Base-by-base conservation (phyloP, 2,329 filamentous ascomycete species). In the Chaetomium sp. region DNA sequence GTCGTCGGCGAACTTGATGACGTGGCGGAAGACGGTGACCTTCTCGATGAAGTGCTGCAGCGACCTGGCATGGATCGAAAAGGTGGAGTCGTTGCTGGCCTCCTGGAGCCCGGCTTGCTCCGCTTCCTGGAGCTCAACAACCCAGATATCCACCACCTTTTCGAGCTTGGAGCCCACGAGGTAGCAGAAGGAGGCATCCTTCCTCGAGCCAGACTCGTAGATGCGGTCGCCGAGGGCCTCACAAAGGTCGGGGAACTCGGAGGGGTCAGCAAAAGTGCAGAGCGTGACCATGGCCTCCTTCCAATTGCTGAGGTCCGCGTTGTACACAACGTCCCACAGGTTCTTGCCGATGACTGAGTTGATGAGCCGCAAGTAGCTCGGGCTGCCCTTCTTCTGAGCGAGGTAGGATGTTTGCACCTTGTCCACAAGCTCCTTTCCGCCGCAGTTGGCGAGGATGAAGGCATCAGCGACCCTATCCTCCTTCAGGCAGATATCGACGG, bases 31-130 rank as follows among this genome's bases (percentile, higher is more conserved):
- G 61, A 99, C 87, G 0, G 93, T 96, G 55, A 99, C 95, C 82
- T 99, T 99, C 80, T 99, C 95, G 68, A 99, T 96, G 74, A 99
- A 94, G 70, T 91, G 89, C 77, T 98, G 95, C 51, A 99, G 81
- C 55, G 90, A 90, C 67, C 88, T 88, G 62, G 94, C 93, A 73
- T 98, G 95, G 57, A 98, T 88, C 0, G 94, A 96, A 79, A 97
- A 99, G 64, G 87, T 90, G 25, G 91, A 94, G 72, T 93, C 91
- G 38, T 86, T 86, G 27, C 83, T 83, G 23, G 85, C 82, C 68
- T 89, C 85, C 71, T 92, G 84, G 67, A 96, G 81, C 13, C 87
- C 88, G 53, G 87, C 87, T 72, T 90, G 86, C 77, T 97, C 93
- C 27, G 88, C 85, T 78, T 98, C 93, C 70, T 92, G 85, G 19